Evolutionary conservation across 1,284 basidiomycete species (phyloP), one percentile per base, ranked within the genome.

Genomic region (Ceratobasidium sp.): DNA sequence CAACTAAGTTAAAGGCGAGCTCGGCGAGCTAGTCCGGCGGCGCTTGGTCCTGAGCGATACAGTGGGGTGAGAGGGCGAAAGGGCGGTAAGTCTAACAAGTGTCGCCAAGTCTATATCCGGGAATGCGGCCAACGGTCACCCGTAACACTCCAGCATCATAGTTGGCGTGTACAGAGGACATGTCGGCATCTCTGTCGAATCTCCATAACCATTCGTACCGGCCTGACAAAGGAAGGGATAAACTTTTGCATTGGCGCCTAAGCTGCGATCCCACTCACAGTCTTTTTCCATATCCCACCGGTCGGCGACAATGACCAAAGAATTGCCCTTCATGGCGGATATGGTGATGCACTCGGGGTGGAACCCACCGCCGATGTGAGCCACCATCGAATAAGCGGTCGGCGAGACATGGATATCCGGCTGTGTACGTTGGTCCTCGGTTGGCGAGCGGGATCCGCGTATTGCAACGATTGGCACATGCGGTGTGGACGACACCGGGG

Each of bases 161-260:
- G 51, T 74, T 75, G 34, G 79, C 79, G 31, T 77, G 76, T 37
- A 80, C 75, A 51, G 74, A 75, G 37, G 68, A 74, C 79, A 80
- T 80, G 75, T 80, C 79, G 24, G 79, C 79, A 62, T 80, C 79
- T n/a, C 79, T 76, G 71, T 78, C 79, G 46, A 80, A 79, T 31
- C 77, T 77, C 29, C 80, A 77, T 41, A 79, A 76, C 79, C 79
- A 80, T 74, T 80, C 79, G 65, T 79, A 76, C 62, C 80, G 79
- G 74, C 79, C 79, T 80, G 53, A n/a, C 24, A 53, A 66, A 39
- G 65, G 64, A 48, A 24, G 1, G 31, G 16, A 7, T 16, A 16
- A 31, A 37, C 31, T 19, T 62, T 6, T 22, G 8, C 63, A 66
- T 22, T n/a, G 16, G 39, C 24, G 48, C 43, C 31, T 2, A 27